These are phyloP conservation scores for Boletus speciosus DNA, from an alignment of 768 basidiomycete species.

Conservation along the genomic window DNA sequence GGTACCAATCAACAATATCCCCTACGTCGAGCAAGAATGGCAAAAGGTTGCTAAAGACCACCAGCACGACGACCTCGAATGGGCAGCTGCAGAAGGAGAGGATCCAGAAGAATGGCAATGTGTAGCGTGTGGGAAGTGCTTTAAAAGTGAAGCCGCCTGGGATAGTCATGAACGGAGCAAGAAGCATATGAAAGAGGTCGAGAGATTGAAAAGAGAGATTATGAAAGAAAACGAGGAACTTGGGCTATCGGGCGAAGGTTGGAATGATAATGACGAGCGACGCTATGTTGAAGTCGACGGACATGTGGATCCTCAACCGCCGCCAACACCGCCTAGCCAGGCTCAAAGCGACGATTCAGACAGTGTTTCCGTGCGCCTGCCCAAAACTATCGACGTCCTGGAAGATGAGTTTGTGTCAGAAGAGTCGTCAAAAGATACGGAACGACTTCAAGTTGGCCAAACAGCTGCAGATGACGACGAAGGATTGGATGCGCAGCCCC, in stretches of 20 bases:
- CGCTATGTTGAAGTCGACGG: slow-evolving; percentile 8
- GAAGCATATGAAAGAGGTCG: slow-evolving; percentile 89
- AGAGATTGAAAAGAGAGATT: slow-evolving; percentile 76
- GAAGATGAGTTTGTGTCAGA: slow-evolving; percentile 8
- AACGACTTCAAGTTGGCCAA: slow-evolving; percentile 5
- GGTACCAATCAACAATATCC: slow-evolving; percentile 25
- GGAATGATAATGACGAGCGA: slow-evolving; percentile 19
- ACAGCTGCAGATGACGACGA: neutral
- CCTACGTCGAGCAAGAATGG: slow-evolving; percentile 88
- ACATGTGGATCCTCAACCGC: slow-evolving; percentile 9
- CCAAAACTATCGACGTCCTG: neutral
- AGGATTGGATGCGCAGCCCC: neutral
- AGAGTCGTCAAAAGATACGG: slow-evolving; percentile 5
- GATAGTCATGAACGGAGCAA: slow-evolving; percentile 93
- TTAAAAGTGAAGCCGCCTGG: slow-evolving; percentile 92
- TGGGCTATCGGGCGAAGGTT: slow-evolving; percentile 42
- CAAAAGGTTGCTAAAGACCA: slow-evolving; percentile 54
- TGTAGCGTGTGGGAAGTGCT: slow-evolving; percentile 88
- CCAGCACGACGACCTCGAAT: slow-evolving; percentile 56
- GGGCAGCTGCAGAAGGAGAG: slow-evolving; percentile 68
- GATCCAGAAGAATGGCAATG: slow-evolving; percentile 89
- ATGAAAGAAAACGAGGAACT: slow-evolving; percentile 65
- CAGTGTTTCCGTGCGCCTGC: neutral
- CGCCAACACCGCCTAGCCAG: slow-evolving; percentile 11
- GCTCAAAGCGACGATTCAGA: slow-evolving; percentile 1